Evolutionary conservation across 2,329 filamentous ascomycete species (phyloP).

Genomic region (Ilyonectria robusta): DNA sequence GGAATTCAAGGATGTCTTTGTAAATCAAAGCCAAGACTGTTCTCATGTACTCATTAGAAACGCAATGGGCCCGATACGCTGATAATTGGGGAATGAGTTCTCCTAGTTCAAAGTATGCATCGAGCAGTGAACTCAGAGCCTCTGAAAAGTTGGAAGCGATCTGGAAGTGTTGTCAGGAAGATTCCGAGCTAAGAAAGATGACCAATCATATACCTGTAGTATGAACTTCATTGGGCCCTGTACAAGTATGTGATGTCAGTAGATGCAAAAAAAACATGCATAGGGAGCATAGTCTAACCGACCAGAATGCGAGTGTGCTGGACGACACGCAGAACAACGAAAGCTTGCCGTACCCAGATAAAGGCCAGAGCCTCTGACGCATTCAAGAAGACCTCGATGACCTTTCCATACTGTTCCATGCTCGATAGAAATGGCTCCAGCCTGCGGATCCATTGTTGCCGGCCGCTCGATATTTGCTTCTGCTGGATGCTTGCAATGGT

Average conservation of each 20-base stretch:
- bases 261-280: not conserved
- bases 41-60: not conserved
- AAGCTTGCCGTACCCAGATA: conserved; percentile 52
- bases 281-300: no score
- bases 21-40: not conserved
- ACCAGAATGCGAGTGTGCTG: no score
- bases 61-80: not conserved
- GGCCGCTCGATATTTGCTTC: not conserved
- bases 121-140: not conserved
- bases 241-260: not conserved
- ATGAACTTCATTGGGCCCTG: conserved; percentile 3
- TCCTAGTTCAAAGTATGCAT: not conserved
- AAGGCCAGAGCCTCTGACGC: conserved; percentile 24
- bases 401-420: conserved; percentile 29
- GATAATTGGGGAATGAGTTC: not conserved
- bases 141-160: not conserved
- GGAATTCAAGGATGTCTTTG: not conserved
- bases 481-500: not conserved
- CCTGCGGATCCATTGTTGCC: conserved; percentile 22
- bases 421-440: conserved; percentile 35
- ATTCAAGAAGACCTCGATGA: conserved; percentile 31
- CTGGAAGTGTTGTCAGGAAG: not conserved
- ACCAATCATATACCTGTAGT: not conserved
- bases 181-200: no score
- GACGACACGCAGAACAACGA: no score